These are phyloP conservation scores for Niebla homalea DNA, from an alignment of 495 filamentous ascomycete genomes.

Conservation along the genomic window DNA sequence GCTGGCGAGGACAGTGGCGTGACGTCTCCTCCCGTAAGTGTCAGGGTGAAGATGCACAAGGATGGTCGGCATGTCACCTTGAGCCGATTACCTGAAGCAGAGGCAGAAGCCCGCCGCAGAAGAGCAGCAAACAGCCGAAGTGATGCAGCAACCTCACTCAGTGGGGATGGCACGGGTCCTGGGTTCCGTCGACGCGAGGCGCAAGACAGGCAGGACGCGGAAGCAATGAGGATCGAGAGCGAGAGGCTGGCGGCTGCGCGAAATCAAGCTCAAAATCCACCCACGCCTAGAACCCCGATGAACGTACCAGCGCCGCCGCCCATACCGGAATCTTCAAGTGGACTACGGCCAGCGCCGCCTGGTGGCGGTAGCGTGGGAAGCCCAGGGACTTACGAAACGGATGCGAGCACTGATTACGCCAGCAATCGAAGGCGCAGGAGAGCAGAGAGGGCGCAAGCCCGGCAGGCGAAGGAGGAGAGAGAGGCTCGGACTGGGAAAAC, in stretches of 20 bases:
- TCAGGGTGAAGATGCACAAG: slow-evolving; percentile 69
- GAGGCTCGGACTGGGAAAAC: slow-evolving; percentile 22
- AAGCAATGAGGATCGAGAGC: slow-evolving; percentile 33
- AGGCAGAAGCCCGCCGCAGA: slow-evolving; percentile 48
- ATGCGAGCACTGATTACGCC: slow-evolving; percentile 39
- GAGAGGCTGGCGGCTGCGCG: slow-evolving; percentile 23
- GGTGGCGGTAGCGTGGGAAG: slow-evolving; percentile 31
- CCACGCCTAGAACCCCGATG: background rate
- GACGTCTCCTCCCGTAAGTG: slow-evolving; percentile 52
- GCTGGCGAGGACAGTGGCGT: slow-evolving; percentile 28
- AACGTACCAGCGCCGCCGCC: slow-evolving; percentile 20
- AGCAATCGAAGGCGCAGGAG: slow-evolving; percentile 39
- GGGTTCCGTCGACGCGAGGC: slow-evolving; percentile 41
- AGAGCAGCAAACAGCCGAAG: slow-evolving; percentile 18
- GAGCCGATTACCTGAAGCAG: slow-evolving; percentile 65
- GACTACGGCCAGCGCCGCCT: slow-evolving; percentile 25
- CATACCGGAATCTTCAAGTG: slow-evolving; percentile 25
- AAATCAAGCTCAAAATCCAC: slow-evolving; percentile 10
- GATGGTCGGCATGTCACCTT: slow-evolving; percentile 74
- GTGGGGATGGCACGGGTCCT: slow-evolving; percentile 28
- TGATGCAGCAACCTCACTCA: slow-evolving; percentile 33
- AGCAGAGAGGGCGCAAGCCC: slow-evolving; percentile 36
- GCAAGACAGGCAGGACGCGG: slow-evolving; percentile 36
- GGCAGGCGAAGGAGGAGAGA: slow-evolving; percentile 33
- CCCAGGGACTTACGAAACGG: slow-evolving; percentile 31